These are phyloP conservation scores for Pseudogymnoascus sp. DNA, from an alignment of 2,329 filamentous ascomycete genomes.

Conservation along the genomic window DNA sequence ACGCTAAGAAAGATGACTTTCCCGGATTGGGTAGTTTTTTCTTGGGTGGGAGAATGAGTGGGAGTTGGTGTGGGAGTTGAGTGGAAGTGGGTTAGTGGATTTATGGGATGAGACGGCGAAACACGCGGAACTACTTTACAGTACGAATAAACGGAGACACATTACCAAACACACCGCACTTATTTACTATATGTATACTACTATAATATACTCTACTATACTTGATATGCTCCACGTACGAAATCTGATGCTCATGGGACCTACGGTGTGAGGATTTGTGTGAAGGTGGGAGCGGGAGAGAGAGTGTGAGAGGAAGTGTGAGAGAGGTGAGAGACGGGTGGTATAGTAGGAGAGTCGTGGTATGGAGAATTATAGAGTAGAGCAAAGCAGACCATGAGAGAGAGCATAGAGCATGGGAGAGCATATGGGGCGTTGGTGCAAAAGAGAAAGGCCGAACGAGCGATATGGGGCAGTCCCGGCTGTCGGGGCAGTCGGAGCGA, in stretches of 20 bases:
- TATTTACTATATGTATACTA: background rate
- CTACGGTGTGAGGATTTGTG: slow-evolving; percentile 7
- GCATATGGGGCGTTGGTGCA: too few species aligned
- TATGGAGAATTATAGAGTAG: too few species aligned
- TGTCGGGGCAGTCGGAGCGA: too few species aligned
- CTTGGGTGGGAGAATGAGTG: background rate
- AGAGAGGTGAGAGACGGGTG: too few species aligned
- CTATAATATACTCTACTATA: too few species aligned
- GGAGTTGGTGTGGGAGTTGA: background rate
- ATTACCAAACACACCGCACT: background rate
- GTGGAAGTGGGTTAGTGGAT: background rate
- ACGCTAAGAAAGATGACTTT: background rate
- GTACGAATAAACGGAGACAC: background rate
- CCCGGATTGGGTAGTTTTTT: background rate
- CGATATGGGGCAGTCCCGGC: too few species aligned
- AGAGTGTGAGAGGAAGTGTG: background rate
- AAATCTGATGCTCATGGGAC: slow-evolving; percentile 15
- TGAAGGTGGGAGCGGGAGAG: background rate
- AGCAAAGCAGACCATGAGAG: too few species aligned
- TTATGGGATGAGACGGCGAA: background rate
- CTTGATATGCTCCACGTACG: slow-evolving; percentile 4
- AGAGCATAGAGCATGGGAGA: too few species aligned
- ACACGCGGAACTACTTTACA: background rate
- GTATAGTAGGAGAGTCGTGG: too few species aligned
- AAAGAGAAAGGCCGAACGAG: too few species aligned